These are phyloP conservation scores for Cryphonectria japonica DNA, from an alignment of 2,329 filamentous ascomycete genomes.

Conservation along the genomic window DNA sequence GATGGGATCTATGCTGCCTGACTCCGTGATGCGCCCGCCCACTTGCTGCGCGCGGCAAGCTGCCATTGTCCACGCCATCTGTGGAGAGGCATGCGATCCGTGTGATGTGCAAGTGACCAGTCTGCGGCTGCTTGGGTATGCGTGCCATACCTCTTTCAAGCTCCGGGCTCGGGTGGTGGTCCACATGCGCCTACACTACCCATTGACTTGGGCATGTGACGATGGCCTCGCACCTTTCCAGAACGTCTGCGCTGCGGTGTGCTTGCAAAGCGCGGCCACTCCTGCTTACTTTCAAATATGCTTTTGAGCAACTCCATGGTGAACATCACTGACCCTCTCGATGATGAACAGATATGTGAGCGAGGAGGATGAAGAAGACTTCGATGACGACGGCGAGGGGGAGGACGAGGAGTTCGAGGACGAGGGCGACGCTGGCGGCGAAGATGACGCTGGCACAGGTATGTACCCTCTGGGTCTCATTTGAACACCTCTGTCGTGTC, in stretches of 20 bases:
- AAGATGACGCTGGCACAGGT: slow-evolving; percentile 43
- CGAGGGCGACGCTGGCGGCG: slow-evolving; percentile 40
- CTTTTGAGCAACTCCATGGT: neutral
- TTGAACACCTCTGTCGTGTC: neutral
- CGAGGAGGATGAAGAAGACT: slow-evolving; percentile 45
- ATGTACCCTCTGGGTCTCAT: slow-evolving; percentile 28
- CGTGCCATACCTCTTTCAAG: neutral
- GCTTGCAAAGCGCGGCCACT: neutral
- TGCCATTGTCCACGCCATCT: neutral
- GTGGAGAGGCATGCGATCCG: slow-evolving; percentile 10
- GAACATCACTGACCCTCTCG: neutral
- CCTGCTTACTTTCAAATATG: neutral
- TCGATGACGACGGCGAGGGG: slow-evolving; percentile 46
- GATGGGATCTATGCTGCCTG: slow-evolving; percentile 16
- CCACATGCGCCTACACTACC: neutral
- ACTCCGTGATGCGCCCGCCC: slow-evolving; percentile 3
- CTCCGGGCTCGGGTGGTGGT: neutral
- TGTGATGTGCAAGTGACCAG: neutral
- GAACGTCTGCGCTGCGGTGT: neutral
- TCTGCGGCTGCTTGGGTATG: neutral
- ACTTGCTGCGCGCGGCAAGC: slow-evolving; percentile 5
- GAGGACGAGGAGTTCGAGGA: slow-evolving; percentile 43
- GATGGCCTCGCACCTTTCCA: neutral
- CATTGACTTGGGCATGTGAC: neutral
- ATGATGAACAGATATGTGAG: slow-evolving; percentile 33